phyloP scores from a whole-genome alignment of 2,329 filamentous ascomycete species.

The Colletotrichum aenigma region DNA sequence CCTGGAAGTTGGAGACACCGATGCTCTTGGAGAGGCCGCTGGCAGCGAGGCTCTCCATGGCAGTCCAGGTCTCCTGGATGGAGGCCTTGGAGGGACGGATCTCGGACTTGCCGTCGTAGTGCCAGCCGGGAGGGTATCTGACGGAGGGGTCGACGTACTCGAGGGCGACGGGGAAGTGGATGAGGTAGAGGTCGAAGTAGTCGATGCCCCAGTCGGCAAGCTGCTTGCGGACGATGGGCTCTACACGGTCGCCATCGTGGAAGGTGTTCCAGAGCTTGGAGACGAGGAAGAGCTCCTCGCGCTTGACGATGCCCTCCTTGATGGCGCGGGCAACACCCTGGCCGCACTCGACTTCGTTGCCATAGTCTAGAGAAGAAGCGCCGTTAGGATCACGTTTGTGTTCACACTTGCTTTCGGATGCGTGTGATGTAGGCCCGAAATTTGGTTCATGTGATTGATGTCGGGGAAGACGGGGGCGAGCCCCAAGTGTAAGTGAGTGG shows the following conservation, averaged over 20 bases:
- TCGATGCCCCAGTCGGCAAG: conserved; percentile 83
- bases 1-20: conserved; percentile 84
- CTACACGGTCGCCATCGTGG: conserved; percentile 80
- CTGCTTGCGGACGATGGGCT: conserved; percentile 77
- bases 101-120: conserved; percentile 65
- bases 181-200: conserved; percentile 89
- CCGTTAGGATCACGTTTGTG: background rate
- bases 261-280: conserved; percentile 95
- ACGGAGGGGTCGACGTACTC: conserved; percentile 82
- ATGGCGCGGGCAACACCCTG: conserved; percentile 80
- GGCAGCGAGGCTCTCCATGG: conserved; percentile 77
- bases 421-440: background rate
- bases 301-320: conserved; percentile 79
- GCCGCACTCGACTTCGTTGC: conserved; percentile 80
- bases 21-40: conserved; percentile 73
- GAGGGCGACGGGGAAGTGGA: conserved; percentile 88
- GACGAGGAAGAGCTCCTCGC: conserved; percentile 88
- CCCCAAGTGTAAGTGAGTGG: conserved; percentile 5
- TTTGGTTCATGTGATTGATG: background rate
- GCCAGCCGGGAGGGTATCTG: conserved; percentile 82
- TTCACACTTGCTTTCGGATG: background rate
- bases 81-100: conserved; percentile 70
- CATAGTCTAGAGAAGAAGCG: conserved; percentile 65
- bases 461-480: background rate
- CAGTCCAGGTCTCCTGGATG: conserved; percentile 82